Evolutionary conservation across 2,329 filamentous ascomycete genomes (phyloP), one percentile per base, ranked within the genome.

Genomic region (Cladosporium cucumerinum): DNA sequence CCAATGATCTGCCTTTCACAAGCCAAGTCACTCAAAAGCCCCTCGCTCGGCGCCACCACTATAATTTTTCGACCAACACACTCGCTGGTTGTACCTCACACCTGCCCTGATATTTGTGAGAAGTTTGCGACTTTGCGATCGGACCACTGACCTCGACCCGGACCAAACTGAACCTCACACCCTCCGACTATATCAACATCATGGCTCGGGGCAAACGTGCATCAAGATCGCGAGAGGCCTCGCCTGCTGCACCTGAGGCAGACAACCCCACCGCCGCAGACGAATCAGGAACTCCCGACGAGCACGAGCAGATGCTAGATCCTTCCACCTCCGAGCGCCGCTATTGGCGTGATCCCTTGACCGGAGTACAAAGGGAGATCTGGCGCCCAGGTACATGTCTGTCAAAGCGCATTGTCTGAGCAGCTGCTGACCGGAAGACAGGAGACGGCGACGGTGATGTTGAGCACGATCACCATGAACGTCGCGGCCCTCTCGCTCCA

Each of bases 371-470:
- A 61, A 76, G 78, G 25, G 69, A 73, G 46, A 70, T 80, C 16
- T 81, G 78, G 78, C 69, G 68, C 11, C 72, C 76, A n/a, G 71
- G 70, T 71, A 65, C 16, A 64, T 25, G 46, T 10, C 6, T 12
- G 4, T 6, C n/a, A 21, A 23, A 36, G 18, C 5, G 43, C 10
- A 55, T 36, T 26, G 21, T 63, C 26, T 54, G 39, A 6, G 23
- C 36, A 52, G 32, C 10, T 21, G 21, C 36, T 58, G 34, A 43
- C 25, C 68, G 7, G 30, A 34, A 18, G 32, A 18, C 28, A 61
- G 71, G 71, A 16, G 75, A 80, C 54, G 74, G 74, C 18, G 71
- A 80, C 60, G 78, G 76, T 49, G 68, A 76, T n/a, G 63, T 70
- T 18, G 61, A 66, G 48, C 66, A 67, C 43, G 70, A 76, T 32